Base-by-base conservation (phyloP, 257 asterid genomes). In the Henckelia pumila region DNA sequence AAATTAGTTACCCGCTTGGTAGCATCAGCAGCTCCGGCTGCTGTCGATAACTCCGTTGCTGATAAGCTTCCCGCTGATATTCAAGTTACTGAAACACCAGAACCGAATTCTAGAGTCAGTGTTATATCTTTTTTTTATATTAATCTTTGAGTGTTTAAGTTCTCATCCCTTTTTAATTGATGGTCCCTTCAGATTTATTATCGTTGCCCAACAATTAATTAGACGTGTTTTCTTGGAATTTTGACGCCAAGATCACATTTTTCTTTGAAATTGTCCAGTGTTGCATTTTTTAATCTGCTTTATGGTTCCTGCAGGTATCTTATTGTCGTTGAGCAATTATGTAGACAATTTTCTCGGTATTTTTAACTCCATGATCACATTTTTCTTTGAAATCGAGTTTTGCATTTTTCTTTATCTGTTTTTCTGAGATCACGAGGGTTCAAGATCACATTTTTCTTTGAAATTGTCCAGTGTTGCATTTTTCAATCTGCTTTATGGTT, bases 41-140 rank as follows among this genome's bases (percentile, higher is more conserved):
- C 83, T 44, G 83, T 64, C 59, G 83, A 74, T 19, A 59, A 50
- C 47, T 50, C 82, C 32, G 73, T 70, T 63, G 21, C 66, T 37
- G 97, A 92, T 35, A 85, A 85, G 64, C 97, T 92, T 53, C 97
- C 97, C 0, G 96, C 95, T 75, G 96, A 84, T 71, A 71, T 92
- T 32, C 77, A 82, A 52, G 87, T 92, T 56, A 82, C 91, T 10
- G 89, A 88, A 73, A 84, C 84, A 47, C 84, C 75, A 1, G 95
- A 88, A 64, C 88, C 93, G 58, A 78, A 89, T 78, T 92, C 96
- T 7, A 84, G 93, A 75, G 98, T 92, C 63, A 40, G 91, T 69
- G 40, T 50, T 5, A 17, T 74, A n/a, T 10, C 23, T 55, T 69
- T 59, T 67, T 53, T 19, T 35, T 7, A 16, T n/a, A 22, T 73